Conservation (phyloP, 306 rosid genomes). For the Erythrophleum fordii region DNA sequence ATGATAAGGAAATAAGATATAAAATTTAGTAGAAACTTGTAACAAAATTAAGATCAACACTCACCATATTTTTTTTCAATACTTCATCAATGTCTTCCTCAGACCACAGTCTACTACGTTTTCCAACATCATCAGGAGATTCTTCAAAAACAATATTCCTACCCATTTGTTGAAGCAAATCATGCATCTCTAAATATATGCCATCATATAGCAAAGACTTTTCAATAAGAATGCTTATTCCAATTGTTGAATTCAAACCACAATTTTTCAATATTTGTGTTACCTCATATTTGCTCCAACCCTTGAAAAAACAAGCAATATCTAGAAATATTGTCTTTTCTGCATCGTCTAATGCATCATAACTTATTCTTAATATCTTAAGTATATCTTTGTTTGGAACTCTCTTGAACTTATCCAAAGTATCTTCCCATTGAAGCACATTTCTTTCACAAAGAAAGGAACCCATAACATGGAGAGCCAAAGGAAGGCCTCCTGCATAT, state of each 20-base stretch:
- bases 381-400: not conserved
- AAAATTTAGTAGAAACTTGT: not conserved
- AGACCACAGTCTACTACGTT: not conserved
- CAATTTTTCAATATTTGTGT: not conserved
- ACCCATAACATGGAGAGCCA: not conserved
- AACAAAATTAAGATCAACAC: not conserved
- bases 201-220: not conserved
- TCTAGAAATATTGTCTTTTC: not conserved
- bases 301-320: not conserved
- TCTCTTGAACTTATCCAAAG: not conserved
- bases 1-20: not conserved
- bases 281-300: not conserved
- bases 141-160: not conserved
- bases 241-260: not conserved
- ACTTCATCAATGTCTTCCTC: not conserved
- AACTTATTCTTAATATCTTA: not conserved
- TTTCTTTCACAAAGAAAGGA: not conserved
- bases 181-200: not conserved
- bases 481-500: not conserved
- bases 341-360: not conserved
- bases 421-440: not conserved
- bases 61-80: not conserved
- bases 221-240: not conserved
- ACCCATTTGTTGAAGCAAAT: not conserved
- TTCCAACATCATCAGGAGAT: not conserved